Evolutionary conservation across 495 filamentous ascomycete genomes (phyloP), one percentile per base, ranked within the genome.

Genomic region (Articulospora tetracladia): DNA sequence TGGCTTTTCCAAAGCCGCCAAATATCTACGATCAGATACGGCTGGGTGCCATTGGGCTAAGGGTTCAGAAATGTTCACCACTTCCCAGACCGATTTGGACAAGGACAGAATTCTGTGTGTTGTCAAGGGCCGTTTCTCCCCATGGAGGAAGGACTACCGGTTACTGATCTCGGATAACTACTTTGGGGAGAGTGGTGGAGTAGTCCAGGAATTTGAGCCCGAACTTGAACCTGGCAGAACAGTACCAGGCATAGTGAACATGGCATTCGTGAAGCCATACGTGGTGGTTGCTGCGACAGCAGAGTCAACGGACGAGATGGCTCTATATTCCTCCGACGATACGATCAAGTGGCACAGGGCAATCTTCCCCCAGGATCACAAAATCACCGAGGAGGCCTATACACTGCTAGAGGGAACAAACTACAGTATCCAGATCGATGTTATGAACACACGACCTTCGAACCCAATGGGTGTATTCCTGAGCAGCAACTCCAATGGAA

Each of bases 361-460:
- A 51, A 80, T 93, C 62, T 98, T 98, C 72, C 84, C 83, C 44
- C 82, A 83, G 28, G 79, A 83, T 26, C 90, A 93, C 69, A 86
- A 84, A 46, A 70, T 98, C 24, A 82, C 89, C 65, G 82, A 97
- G 69, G 83, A 94, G 66, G 91, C 90, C 15, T 98, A 97, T 69
- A 98, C 94, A 0, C 79, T 98, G 23, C 78, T 98, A 27, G 93
- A 97, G 74, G 93, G 91, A 62, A 97, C 94, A 19, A 90, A 96
- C 64, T 96, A 98, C 77, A 96, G 93, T 75, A 91, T 98, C 60
- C 92, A 97, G 71, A 85, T 98, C 41, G 92, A 98, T 77, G 93
- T 98, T 62, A 83, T 91, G 77, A 90, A 86, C 0, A 83, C 83
- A 12, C 68, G 68, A 4, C 73, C 78, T 28, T 76, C 75, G 1